phyloP scores from a whole-genome alignment of 1,139 yeast species.

The Schwanniomyces etchellsii region DNA sequence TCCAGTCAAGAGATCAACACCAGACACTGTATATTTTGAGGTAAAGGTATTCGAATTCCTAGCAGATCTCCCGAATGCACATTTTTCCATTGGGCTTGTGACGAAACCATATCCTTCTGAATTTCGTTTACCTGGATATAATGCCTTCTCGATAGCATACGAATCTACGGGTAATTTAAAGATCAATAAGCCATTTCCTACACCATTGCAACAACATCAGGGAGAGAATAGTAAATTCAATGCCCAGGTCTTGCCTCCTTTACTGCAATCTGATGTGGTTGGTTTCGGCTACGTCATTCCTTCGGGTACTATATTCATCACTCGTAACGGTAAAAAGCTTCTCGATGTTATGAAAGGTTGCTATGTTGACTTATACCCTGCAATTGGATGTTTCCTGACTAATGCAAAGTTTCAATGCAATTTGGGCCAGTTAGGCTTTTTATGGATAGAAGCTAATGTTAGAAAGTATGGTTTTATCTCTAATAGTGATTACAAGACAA shows the following conservation, averaged over 20 bases:
- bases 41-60: slow-evolving; percentile 53
- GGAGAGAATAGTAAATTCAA: slow-evolving; percentile 45
- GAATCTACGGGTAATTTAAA: slow-evolving; percentile 82
- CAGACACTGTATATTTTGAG: slow-evolving; percentile 67
- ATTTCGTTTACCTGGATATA: slow-evolving; percentile 82
- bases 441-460: slow-evolving; percentile 92
- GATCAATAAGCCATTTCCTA: slow-evolving; percentile 68
- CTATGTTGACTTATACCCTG: slow-evolving; percentile 78
- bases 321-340: slow-evolving; percentile 84
- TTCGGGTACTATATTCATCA: slow-evolving; percentile 78
- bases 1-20: slow-evolving; percentile 49
- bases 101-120: slow-evolving; percentile 82
- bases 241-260: slow-evolving; percentile 70
- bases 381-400: slow-evolving; percentile 75
- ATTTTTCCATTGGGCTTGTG: slow-evolving; percentile 70
- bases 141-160: slow-evolving; percentile 78
- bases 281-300: slow-evolving; percentile 86
- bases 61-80: slow-evolving; percentile 32
- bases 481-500: slow-evolving; percentile 41
- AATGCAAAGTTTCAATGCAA: slow-evolving; percentile 76
- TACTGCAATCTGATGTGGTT: slow-evolving; percentile 81
- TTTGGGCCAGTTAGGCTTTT: slow-evolving; percentile 88
- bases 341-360: slow-evolving; percentile 81
- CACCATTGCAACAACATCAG: slow-evolving; percentile 41
- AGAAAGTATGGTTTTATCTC: slow-evolving; percentile 88